phyloP scores from a whole-genome alignment of 2,329 filamentous ascomycete genomes.

The Lasiodiplodia sp. region DNA sequence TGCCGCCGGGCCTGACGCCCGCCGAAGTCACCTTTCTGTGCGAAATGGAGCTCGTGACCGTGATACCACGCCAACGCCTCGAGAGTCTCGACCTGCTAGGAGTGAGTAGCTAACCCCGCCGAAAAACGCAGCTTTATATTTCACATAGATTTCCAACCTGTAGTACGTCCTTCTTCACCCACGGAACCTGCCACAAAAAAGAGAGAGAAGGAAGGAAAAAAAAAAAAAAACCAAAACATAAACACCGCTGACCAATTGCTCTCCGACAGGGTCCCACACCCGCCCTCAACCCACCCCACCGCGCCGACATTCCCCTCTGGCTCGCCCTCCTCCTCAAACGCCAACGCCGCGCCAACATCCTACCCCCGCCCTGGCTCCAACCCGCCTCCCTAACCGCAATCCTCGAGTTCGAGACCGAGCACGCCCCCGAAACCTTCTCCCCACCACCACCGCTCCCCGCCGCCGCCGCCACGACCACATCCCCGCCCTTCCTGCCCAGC shows the following conservation, averaged over 20 bases:
- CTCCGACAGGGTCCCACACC: slow-evolving; percentile 75
- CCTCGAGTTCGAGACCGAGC: slow-evolving; percentile 79
- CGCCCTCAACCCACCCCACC: slow-evolving; percentile 79
- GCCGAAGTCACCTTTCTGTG: slow-evolving; percentile 92
- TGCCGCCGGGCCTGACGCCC: slow-evolving; percentile 75
- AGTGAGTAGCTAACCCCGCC: slow-evolving; percentile 64
- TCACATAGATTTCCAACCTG: not conserved
- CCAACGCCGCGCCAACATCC: slow-evolving; percentile 90
- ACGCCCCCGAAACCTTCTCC: slow-evolving; percentile 75
- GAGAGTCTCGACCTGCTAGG: slow-evolving; percentile 84
- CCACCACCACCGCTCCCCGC: slow-evolving; percentile 73
- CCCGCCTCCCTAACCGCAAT: slow-evolving; percentile 77
- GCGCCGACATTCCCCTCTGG: slow-evolving; percentile 85
- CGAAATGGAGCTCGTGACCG: slow-evolving; percentile 95
- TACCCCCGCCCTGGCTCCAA: slow-evolving; percentile 88
- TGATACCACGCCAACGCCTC: slow-evolving; percentile 89
- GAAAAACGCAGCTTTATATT: not conserved
- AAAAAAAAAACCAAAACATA: slow-evolving; percentile 34
- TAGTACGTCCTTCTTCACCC: slow-evolving; percentile 26
- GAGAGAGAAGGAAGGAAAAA: not conserved
- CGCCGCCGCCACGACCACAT: slow-evolving; percentile 47
- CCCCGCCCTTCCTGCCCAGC: slow-evolving; percentile 78
- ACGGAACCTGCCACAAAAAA: not conserved
- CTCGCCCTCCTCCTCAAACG: slow-evolving; percentile 93
- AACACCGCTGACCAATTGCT: slow-evolving; percentile 29